Conservation (phyloP, 2,329 filamentous ascomycete species). For the Xylaria arbuscula region DNA sequence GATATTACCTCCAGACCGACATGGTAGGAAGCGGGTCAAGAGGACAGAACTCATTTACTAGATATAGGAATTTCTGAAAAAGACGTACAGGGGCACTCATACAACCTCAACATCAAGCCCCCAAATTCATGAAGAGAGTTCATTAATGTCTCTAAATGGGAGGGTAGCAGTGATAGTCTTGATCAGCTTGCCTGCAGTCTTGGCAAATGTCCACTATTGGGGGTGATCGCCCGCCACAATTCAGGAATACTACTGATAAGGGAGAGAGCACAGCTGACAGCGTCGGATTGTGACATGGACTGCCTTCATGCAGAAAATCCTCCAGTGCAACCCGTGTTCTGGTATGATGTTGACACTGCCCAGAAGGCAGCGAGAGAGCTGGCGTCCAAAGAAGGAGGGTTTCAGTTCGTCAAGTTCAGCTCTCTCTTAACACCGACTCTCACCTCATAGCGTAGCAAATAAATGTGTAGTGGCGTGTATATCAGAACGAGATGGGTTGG, state of each 20-base stretch:
- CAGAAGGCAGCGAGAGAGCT: neutral
- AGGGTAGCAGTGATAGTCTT: conserved; percentile 8
- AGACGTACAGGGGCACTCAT: neutral
- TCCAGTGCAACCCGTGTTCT: neutral
- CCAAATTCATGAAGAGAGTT: neutral
- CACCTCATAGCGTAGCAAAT: neutral
- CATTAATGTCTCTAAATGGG: neutral
- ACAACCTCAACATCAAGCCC: neutral
- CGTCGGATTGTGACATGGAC: neutral
- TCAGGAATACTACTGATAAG: conserved; percentile 13
- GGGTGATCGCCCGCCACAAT: neutral
- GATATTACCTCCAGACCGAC: neutral
- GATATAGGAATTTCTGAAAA: conserved; percentile 20
- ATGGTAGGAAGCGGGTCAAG: neutral
- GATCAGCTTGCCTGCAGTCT: conserved; percentile 12
- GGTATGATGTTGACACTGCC: neutral
- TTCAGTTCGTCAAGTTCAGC: neutral
- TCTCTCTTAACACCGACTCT: neutral
- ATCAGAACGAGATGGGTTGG: neutral
- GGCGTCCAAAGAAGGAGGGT: neutral
- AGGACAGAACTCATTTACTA: conserved; percentile 23
- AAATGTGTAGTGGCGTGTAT: neutral
- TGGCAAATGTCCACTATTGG: neutral
- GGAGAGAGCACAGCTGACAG: neutral
- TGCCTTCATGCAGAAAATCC: neutral